Conservation (phyloP, 2,329 filamentous ascomycete species). For the Fusarium succisae region DNA sequence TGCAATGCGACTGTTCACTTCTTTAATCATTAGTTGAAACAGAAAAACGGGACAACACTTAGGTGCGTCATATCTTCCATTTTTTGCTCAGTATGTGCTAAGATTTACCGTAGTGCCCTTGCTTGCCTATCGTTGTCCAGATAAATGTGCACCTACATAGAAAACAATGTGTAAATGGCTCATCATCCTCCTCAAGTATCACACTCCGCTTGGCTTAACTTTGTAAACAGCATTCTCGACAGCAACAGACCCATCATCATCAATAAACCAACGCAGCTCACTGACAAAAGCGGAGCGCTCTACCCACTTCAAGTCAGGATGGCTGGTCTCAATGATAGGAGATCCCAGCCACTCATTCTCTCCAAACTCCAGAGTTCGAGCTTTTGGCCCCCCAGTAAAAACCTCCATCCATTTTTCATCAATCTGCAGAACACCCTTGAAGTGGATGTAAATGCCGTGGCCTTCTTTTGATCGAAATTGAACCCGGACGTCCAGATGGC, state of each 20-base stretch:
- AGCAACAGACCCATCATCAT: background rate
- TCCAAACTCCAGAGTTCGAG: slow-evolving; percentile 3
- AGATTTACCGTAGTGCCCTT: too few relatives aligned
- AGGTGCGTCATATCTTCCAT: rapidly evolving
- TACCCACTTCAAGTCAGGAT: slow-evolving; percentile 2
- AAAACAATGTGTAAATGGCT: too few relatives aligned
- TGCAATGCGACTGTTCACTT: rapidly evolving
- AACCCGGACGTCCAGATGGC: background rate
- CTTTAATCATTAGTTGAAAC: rapidly evolving
- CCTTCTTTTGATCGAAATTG: background rate
- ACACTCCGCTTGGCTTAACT: background rate
- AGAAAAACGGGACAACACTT: rapidly evolving
- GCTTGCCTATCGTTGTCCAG: too few relatives aligned
- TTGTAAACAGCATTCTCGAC: slow-evolving; percentile 9
- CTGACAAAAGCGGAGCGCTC: slow-evolving; percentile 1
- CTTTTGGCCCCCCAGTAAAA: background rate
- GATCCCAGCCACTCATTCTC: slow-evolving; percentile 7
- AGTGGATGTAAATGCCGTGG: background rate
- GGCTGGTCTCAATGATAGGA: background rate
- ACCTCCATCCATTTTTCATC: slow-evolving; percentile 17
- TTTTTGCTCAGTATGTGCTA: rapidly evolving
- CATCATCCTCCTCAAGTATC: too few relatives aligned
- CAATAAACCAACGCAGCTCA: background rate
- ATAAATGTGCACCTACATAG: too few relatives aligned
- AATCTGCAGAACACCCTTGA: background rate